A percentile compares a stretch with the other conserved stretches of the same genome.
Evolutionary conservation across 352 stramenopile species (phyloP).

Genomic region (Pythium periplocum): DNA sequence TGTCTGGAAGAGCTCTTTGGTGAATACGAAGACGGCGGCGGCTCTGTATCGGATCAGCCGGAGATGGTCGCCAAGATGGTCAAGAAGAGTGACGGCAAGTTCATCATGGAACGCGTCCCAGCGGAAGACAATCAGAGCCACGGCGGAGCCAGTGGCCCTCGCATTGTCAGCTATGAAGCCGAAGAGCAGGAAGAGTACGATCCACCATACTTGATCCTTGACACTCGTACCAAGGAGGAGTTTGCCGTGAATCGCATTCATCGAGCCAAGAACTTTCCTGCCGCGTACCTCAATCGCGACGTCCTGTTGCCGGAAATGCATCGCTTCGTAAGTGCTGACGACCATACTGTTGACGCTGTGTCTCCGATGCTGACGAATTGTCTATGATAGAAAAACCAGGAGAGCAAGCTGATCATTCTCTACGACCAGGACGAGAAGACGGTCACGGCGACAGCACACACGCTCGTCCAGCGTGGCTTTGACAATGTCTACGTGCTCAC

Average conservation of each 20-base stretch:
- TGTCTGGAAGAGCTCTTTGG: constrained; percentile 69
- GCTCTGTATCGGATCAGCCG: constrained; percentile 24
- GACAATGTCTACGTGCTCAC: constrained; percentile 84
- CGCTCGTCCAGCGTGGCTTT: constrained; percentile 74
- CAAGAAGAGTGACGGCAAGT: constrained; percentile 55
- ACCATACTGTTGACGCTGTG: too few relatives aligned
- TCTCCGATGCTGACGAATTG: background rate
- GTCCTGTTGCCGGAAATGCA: constrained; percentile 69
- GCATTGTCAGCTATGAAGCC: constrained; percentile 73
- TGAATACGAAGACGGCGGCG: constrained; percentile 63
- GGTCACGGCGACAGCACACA: constrained; percentile 51
- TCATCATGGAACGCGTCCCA: constrained; percentile 63
- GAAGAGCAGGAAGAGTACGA: constrained; percentile 77
- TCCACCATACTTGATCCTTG: constrained; percentile 64
- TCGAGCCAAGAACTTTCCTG: constrained; percentile 58
- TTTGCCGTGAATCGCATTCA: constrained; percentile 67
- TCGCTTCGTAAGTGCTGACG: constrained; percentile 35
- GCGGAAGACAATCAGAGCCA: constrained; percentile 33
- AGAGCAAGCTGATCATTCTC: constrained; percentile 68
- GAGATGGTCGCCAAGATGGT: constrained; percentile 80
- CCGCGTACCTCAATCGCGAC: constrained; percentile 55
- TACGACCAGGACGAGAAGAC: constrained; percentile 76
- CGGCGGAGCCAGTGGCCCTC: constrained; percentile 24
- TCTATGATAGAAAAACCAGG: constrained; percentile 58
- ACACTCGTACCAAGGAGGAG: constrained; percentile 65